Evolutionary conservation across 2,329 filamentous ascomycete genomes (phyloP).

Genomic region (Fusarium algeriense): DNA sequence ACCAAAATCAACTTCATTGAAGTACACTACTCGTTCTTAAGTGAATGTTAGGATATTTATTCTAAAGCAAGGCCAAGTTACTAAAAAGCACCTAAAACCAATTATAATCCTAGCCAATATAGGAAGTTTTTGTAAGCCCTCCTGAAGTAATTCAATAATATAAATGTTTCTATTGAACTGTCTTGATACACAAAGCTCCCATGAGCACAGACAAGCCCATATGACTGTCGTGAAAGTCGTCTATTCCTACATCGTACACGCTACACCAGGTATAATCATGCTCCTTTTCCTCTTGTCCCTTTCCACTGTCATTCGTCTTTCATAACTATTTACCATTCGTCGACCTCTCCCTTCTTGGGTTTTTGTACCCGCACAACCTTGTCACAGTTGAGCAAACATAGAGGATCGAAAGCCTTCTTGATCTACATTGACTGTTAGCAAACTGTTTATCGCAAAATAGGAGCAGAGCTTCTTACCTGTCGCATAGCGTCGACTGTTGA

Average conservation of each 20-base stretch:
- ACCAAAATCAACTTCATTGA: background rate
- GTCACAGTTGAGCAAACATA: conserved; percentile 77
- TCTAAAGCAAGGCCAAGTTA: too few species aligned
- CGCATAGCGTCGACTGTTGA: conserved; percentile 85
- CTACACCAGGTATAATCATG: conserved; percentile 30
- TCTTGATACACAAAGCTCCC: conserved; percentile 21
- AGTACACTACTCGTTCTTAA: background rate
- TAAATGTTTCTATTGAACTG: conserved; percentile 4
- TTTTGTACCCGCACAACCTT: conserved; percentile 74
- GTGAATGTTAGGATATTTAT: too few species aligned
- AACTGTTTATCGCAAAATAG: background rate
- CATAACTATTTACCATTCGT: conserved; percentile 55
- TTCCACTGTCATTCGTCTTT: background rate
- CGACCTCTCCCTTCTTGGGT: conserved; percentile 57
- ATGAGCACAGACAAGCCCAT: background rate
- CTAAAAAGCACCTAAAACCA: too few species aligned
- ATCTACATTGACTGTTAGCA: conserved; percentile 62
- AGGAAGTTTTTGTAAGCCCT: background rate
- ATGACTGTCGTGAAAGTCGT: conserved; percentile 14
- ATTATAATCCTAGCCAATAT: too few species aligned
- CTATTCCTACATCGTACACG: conserved; percentile 38
- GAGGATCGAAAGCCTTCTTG: conserved; percentile 83
- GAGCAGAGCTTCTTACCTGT: conserved; percentile 65
- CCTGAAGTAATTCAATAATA: background rate
- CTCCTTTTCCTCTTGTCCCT: background rate